A percentile compares a stretch with the other conserved stretches of the same genome.
Evolutionary conservation across 1,284 basidiomycete species (phyloP).

Genomic region (Sporisorium sorghi): DNA sequence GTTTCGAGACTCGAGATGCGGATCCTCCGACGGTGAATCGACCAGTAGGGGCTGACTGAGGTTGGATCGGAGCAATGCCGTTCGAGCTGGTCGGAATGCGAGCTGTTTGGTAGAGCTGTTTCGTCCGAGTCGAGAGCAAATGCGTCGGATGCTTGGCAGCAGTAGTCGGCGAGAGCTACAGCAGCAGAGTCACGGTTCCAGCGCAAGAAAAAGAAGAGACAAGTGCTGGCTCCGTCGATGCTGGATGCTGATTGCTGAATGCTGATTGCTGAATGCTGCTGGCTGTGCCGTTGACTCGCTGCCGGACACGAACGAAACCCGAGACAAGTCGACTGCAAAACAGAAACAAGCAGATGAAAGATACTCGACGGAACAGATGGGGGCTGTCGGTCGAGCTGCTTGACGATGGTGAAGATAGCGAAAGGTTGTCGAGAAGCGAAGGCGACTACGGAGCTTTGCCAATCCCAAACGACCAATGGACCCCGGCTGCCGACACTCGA

Average conservation of each 20-base stretch:
- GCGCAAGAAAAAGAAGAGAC: not conserved
- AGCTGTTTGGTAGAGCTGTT: not conserved
- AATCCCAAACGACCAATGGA: slow-evolving; percentile 5
- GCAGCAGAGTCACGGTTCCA: slow-evolving; percentile 6
- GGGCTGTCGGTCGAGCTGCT: slow-evolving; percentile 3
- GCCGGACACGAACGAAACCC: not conserved
- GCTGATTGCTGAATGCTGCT: not conserved
- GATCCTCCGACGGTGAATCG: slow-evolving; percentile 18
- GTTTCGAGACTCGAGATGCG: not conserved
- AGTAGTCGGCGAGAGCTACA: slow-evolving; percentile 14
- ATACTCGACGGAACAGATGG: slow-evolving; percentile 4
- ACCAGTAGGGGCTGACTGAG: not conserved
- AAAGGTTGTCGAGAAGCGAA: not conserved
- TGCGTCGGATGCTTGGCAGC: slow-evolving; percentile 6
- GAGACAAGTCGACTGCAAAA: not conserved
- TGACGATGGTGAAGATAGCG: slow-evolving; percentile 2
- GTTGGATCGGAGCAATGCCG: not conserved
- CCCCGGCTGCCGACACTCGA: slow-evolving; percentile 5
- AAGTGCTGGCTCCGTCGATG: not conserved
- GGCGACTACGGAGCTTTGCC: not conserved
- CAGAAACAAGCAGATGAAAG: not conserved
- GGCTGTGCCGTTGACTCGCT: not conserved
- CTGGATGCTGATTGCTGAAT: not conserved
- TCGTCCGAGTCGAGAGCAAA: slow-evolving; percentile 7
- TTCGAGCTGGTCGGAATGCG: not conserved